Conservation (phyloP, 2,329 filamentous ascomycete genomes). For the Parascedosporium putredinis region DNA sequence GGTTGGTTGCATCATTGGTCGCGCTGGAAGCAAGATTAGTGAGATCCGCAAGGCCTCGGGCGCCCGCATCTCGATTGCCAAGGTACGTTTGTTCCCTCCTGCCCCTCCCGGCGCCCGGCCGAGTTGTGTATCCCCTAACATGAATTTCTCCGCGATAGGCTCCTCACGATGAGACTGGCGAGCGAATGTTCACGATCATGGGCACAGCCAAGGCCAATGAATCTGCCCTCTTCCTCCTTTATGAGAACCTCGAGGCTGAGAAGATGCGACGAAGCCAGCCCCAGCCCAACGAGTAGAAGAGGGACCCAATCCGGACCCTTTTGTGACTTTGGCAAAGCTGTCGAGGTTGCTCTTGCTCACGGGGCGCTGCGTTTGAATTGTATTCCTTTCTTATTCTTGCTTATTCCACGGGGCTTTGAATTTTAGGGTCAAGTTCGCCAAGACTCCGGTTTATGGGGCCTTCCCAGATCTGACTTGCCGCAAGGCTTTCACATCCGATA, state of each 20-base stretch:
- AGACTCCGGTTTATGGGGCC: slow-evolving; percentile 33
- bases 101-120: neutral
- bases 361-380: slow-evolving; percentile 8
- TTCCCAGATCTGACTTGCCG: slow-evolving; percentile 53
- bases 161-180: slow-evolving; percentile 91
- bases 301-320: neutral
- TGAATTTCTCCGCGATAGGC: slow-evolving; percentile 39
- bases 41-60: slow-evolving; percentile 96
- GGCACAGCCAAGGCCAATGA: slow-evolving; percentile 90
- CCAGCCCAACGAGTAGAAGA: slow-evolving; percentile 38
- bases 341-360: neutral
- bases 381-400: slow-evolving; percentile 14
- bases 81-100: slow-evolving; percentile 37
- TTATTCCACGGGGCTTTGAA: slow-evolving; percentile 11
- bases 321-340: slow-evolving; percentile 8
- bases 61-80: slow-evolving; percentile 94
- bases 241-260: slow-evolving; percentile 96
- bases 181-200: slow-evolving; percentile 99
- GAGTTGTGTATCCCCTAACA: slow-evolving; percentile 3
- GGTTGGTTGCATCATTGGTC: slow-evolving; percentile 98
- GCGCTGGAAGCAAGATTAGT: slow-evolving; percentile 91
- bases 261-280: slow-evolving; percentile 95
- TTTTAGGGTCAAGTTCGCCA: slow-evolving; percentile 41
- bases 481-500: slow-evolving; percentile 38
- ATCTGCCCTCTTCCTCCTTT: slow-evolving; percentile 88